These are phyloP conservation scores for Ballota nigra DNA, from an alignment of 257 asterid genomes.

Conservation along the genomic window DNA sequence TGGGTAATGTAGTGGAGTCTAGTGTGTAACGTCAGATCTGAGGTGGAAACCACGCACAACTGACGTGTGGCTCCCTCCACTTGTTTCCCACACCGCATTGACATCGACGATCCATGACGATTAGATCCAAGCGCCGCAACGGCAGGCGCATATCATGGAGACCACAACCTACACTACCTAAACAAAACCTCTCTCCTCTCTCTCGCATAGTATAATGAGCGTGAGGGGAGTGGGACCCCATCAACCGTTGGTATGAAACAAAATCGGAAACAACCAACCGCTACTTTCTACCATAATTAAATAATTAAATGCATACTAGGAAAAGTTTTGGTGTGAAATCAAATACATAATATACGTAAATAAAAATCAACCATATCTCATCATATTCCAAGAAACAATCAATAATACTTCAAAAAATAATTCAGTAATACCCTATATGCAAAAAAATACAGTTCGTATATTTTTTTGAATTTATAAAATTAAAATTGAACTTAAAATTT, in stretches of 20 bases:
- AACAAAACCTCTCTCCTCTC: no score
- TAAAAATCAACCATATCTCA: no score
- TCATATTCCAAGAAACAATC: no score
- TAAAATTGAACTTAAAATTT: no score
- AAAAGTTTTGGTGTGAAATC: no score
- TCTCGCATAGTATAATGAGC: neutral
- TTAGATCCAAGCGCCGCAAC: slow-evolving; percentile 41
- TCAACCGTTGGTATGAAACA: slow-evolving; percentile 54
- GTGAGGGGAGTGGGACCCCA: slow-evolving; percentile 19
- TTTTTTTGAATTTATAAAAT: no score
- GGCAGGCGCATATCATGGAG: slow-evolving; percentile 39
- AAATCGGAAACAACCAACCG: slow-evolving; percentile 39
- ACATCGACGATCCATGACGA: slow-evolving; percentile 43
- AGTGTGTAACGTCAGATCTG: slow-evolving; percentile 43
- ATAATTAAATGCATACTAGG: no score
- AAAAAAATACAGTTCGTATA: no score
- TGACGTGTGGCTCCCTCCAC: slow-evolving; percentile 35
- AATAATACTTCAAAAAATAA: no score
- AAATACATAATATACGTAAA: no score
- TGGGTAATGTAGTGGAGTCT: neutral
- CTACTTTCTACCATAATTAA: slow-evolving; percentile 4
- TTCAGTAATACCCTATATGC: no score
- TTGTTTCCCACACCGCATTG: neutral
- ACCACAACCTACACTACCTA: no score
- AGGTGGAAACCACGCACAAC: slow-evolving; percentile 50